These are phyloP conservation scores for Geotrichum aggregatum DNA, from an alignment of 1,139 yeast species.

Conservation along the genomic window DNA sequence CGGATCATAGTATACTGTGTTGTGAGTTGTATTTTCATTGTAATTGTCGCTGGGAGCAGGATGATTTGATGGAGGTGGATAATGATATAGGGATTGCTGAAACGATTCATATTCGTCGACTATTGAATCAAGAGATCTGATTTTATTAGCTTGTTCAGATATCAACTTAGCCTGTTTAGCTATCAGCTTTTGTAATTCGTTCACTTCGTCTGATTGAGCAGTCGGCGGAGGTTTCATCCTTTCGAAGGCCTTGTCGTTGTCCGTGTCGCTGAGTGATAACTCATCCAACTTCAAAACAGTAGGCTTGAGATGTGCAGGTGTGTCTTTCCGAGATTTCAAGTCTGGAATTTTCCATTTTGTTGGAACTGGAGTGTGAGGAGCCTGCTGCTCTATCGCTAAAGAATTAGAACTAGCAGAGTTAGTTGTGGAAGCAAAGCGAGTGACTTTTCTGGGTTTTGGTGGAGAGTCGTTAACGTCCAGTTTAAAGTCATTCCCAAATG, in stretches of 20 bases:
- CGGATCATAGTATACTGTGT: neutral
- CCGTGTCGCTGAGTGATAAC: constrained; percentile 13
- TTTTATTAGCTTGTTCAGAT: neutral
- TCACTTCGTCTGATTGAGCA: too few relatives aligned
- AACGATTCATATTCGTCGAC: neutral
- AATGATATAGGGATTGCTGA: neutral
- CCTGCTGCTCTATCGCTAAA: neutral
- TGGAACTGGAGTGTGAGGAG: neutral
- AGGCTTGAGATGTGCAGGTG: neutral
- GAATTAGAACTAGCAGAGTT: neutral
- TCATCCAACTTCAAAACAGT: neutral
- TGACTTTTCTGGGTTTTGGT: neutral
- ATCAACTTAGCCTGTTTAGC: neutral
- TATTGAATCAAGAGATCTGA: neutral
- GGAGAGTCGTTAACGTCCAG: neutral
- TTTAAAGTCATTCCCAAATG: neutral
- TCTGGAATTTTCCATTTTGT: constrained; percentile 6
- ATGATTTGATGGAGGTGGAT: neutral
- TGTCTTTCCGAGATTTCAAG: neutral
- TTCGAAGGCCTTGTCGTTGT: neutral
- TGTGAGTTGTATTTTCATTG: neutral
- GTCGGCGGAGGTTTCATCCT: too few relatives aligned
- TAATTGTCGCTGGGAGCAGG: neutral
- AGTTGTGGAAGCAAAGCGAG: constrained; percentile 2
- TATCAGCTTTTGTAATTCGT: neutral